Evolutionary conservation across 2,329 filamentous ascomycete genomes (phyloP).

Genomic region (Parafenestella ontariensis): DNA sequence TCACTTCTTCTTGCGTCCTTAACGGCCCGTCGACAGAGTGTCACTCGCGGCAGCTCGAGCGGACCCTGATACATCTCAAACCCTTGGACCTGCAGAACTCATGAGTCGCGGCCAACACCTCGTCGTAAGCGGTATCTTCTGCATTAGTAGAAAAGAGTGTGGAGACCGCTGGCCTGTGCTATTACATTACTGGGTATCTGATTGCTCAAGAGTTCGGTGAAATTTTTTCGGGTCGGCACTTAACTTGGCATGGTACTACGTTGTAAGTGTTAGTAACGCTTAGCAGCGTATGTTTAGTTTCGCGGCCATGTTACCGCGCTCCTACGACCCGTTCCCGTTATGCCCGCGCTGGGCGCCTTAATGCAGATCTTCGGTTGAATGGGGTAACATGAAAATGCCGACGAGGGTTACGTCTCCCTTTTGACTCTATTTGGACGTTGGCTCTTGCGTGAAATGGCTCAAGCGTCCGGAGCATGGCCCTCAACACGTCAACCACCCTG

Average conservation of each 20-base stretch:
- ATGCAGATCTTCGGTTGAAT: constrained; percentile 1
- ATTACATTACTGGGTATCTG: not conserved
- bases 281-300: not conserved
- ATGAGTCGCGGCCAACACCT: not conserved
- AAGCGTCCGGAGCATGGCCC: not conserved
- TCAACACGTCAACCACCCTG: not conserved
- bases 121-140: not conserved
- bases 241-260: too few relatives aligned
- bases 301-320: constrained; percentile 6
- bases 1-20: not conserved
- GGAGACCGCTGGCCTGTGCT: not conserved
- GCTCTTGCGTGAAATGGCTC: not conserved
- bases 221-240: too few relatives aligned
- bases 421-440: not conserved
- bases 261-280: too few relatives aligned
- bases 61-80: not conserved
- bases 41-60: not conserved
- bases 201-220: not conserved
- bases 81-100: not conserved
- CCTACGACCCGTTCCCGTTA: constrained; percentile 9
- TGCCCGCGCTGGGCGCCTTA: not conserved
- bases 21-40: not conserved
- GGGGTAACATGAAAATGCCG: not conserved
- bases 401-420: not conserved
- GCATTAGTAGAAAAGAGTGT: not conserved